These are phyloP conservation scores for Capronia americana DNA, from an alignment of 2,329 filamentous ascomycete genomes.

Conservation along the genomic window DNA sequence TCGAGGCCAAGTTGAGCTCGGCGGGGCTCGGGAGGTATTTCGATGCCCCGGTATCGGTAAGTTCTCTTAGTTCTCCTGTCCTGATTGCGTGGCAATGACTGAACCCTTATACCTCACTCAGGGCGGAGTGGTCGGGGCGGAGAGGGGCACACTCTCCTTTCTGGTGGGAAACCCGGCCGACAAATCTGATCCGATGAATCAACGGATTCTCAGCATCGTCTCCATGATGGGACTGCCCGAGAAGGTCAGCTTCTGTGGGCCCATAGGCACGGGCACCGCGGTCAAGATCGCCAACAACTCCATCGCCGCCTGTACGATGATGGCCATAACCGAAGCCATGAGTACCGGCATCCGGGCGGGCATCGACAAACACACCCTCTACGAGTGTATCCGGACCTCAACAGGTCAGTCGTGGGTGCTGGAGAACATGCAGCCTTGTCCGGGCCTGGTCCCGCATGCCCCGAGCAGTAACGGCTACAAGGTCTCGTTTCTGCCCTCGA, in stretches of 20 bases:
- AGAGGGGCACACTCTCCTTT: slow-evolving; percentile 20
- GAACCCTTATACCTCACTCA: neutral
- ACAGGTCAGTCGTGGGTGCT: neutral
- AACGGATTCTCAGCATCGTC: neutral
- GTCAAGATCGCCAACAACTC: slow-evolving; percentile 5
- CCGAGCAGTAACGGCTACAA: neutral
- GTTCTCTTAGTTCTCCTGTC: neutral
- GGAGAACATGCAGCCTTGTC: neutral
- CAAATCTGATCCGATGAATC: neutral
- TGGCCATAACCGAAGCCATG: neutral
- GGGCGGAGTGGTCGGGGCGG: slow-evolving; percentile 18
- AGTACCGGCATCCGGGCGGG: neutral
- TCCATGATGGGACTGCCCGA: neutral
- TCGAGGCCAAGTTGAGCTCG: slow-evolving; percentile 2
- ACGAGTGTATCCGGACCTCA: neutral
- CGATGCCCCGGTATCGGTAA: slow-evolving; percentile 18
- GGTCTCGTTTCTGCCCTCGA: neutral
- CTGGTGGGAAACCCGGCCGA: neutral
- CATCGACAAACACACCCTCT: neutral
- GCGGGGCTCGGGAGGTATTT: slow-evolving; percentile 14
- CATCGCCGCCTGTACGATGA: neutral
- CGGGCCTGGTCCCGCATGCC: slow-evolving; percentile 3
- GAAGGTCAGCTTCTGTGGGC: neutral
- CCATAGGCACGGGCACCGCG: neutral
- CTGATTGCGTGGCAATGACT: neutral